Conservation (phyloP, 305 asterid species). For the Solanum hybrid region DNA sequence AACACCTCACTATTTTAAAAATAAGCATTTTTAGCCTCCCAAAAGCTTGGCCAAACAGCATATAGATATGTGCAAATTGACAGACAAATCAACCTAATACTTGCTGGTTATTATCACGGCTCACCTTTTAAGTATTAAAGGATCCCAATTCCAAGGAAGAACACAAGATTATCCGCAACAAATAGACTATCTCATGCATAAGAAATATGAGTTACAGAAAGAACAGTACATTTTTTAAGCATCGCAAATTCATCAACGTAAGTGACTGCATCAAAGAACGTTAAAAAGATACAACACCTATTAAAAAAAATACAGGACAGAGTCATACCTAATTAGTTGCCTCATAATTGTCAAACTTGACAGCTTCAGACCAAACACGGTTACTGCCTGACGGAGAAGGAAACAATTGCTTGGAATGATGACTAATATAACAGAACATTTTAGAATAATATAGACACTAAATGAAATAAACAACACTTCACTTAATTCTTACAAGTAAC, state of each 20-base stretch:
- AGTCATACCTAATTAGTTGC: constrained; percentile 58
- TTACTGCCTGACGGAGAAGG: constrained; percentile 48
- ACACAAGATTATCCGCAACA: neutral
- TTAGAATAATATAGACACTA: neutral
- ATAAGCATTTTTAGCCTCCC: neutral
- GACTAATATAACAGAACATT: neutral
- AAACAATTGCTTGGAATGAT: constrained; percentile 7
- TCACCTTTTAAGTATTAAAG: neutral
- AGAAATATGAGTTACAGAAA: neutral
- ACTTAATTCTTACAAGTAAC: neutral
- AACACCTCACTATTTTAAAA: neutral
- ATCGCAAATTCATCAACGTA: neutral
- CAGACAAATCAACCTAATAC: neutral
- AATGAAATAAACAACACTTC: neutral
- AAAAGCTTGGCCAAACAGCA: neutral
- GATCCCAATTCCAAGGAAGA: neutral
- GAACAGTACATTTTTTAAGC: neutral
- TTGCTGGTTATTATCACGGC: neutral
- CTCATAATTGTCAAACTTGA: constrained; percentile 76
- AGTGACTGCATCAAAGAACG: neutral
- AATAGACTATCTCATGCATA: neutral
- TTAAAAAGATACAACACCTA: neutral
- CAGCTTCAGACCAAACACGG: constrained; percentile 76
- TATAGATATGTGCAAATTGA: neutral
- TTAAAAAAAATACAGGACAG: constrained; percentile 11